Conservation (phyloP, 139 green algal species). For the Axilococcus clingmanii region DNA sequence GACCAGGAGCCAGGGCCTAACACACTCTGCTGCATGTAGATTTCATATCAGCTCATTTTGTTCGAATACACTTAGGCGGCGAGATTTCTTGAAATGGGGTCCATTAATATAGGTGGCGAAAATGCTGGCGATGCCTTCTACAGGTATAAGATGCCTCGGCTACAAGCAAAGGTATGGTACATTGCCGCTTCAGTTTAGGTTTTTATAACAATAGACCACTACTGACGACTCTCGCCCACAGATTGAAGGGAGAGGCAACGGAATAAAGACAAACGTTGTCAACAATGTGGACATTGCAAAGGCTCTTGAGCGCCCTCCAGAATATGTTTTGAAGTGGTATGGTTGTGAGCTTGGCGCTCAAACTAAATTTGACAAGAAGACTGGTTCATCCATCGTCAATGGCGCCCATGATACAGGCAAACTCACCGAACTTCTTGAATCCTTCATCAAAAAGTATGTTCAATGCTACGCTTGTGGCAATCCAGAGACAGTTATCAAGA, state of each 20-base stretch:
- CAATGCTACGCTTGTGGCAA: slow-evolving; percentile 98
- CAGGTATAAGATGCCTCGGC: slow-evolving; percentile 97
- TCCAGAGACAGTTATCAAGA: slow-evolving; percentile 91
- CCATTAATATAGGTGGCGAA: slow-evolving; percentile 43
- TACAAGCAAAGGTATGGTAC: slow-evolving; percentile 68
- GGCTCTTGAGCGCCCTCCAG: slow-evolving; percentile 81
- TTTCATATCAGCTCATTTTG: no score
- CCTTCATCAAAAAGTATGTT: slow-evolving; percentile 99
- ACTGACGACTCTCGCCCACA: slow-evolving; percentile 35
- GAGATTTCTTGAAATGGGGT: no score
- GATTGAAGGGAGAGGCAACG: slow-evolving; percentile 96
- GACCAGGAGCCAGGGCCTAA: no score
- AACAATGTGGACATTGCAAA: slow-evolving; percentile 99
- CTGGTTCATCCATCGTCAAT: slow-evolving; percentile 90
- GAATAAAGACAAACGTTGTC: slow-evolving; percentile 98
- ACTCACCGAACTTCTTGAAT: slow-evolving; percentile 83
- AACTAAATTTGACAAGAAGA: slow-evolving; percentile 89
- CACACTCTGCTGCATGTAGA: no score
- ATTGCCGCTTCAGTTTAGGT: background rate
- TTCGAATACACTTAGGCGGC: no score
- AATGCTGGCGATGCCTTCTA: slow-evolving; percentile 90
- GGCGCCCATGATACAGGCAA: slow-evolving; percentile 66
- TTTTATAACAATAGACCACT: background rate
- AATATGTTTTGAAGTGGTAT: slow-evolving; percentile 93
- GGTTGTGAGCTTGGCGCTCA: slow-evolving; percentile 93